These are phyloP conservation scores for Tulasnella sp. DNA, from an alignment of 768 basidiomycete genomes.

Conservation along the genomic window DNA sequence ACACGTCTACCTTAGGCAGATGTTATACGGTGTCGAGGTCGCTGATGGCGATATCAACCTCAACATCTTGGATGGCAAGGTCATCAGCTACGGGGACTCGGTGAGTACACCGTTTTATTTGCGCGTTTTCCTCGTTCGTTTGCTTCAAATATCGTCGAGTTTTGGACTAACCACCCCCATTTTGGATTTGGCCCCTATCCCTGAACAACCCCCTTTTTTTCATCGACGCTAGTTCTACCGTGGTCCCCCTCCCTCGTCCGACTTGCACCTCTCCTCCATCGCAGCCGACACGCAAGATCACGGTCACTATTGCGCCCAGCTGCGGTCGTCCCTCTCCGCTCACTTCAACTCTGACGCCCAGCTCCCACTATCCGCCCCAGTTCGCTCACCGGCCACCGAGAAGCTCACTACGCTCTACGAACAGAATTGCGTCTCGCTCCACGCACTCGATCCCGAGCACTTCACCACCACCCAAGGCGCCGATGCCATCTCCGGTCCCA, in stretches of 20 bases:
- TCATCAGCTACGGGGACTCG: constrained; percentile 82
- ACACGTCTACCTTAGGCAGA: constrained; percentile 79
- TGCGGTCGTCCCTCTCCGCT: constrained; percentile 18
- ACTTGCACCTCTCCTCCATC: not conserved
- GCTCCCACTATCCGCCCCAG: not conserved
- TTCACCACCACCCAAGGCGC: not conserved
- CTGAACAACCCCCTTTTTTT: not conserved
- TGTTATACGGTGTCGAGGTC: constrained; percentile 61
- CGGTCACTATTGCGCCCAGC: constrained; percentile 46
- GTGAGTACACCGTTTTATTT: constrained; percentile 34
- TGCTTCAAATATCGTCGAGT: too few species aligned
- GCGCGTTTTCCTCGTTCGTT: not conserved
- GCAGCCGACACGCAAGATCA: constrained; percentile 30
- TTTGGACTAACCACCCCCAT: too few species aligned
- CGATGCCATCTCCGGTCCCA: constrained; percentile 24
- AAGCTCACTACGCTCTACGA: constrained; percentile 6
- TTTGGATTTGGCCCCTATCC: too few species aligned
- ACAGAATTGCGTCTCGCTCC: constrained; percentile 18
- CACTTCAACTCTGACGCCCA: constrained; percentile 4
- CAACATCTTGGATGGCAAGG: constrained; percentile 73
- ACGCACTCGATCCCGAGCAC: constrained; percentile 1
- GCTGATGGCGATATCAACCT: constrained; percentile 86
- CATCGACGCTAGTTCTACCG: constrained; percentile 51
- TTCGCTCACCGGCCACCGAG: not conserved
- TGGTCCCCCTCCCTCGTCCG: constrained; percentile 39